Percentiles rank a stretch among this genome's conserved stretches.
These are phyloP conservation scores for Didymella arachidicola DNA, from an alignment of 2,329 filamentous ascomycete genomes.

Conservation along the genomic window DNA sequence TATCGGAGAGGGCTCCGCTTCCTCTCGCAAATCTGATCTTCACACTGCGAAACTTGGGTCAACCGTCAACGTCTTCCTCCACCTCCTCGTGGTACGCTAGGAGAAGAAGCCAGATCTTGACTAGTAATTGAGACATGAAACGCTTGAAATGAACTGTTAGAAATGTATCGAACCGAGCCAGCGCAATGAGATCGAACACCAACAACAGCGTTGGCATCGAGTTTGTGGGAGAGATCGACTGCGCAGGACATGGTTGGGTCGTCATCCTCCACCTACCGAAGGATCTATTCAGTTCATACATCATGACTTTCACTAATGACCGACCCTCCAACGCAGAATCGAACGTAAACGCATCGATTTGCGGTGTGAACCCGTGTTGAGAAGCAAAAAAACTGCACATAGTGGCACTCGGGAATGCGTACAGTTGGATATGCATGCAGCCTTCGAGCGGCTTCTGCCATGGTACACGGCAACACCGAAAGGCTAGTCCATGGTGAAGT, in stretches of 20 bases:
- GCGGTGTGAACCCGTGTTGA: not conserved
- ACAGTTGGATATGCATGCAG: not conserved
- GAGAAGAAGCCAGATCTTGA: slow-evolving; percentile 1
- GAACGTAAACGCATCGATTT: not conserved
- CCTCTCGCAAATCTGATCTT: not conserved
- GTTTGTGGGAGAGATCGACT: not conserved
- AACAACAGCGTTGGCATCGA: not conserved
- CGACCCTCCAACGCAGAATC: not conserved
- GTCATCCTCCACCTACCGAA: not conserved
- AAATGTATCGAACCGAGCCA: not conserved
- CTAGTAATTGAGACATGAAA: slow-evolving; percentile 2
- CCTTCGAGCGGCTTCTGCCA: not conserved
- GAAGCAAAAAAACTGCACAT: not conserved
- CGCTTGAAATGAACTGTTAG: not conserved
- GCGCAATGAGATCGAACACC: not conserved
- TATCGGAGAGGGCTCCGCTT: slow-evolving; percentile 15
- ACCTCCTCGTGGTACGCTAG: slow-evolving; percentile 2
- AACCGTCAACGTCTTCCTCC: slow-evolving; percentile 13
- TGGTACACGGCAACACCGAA: not conserved
- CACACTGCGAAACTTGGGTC: not conserved
- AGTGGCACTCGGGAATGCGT: not conserved
- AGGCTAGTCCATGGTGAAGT: not conserved
- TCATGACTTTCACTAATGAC: slow-evolving; percentile 1
- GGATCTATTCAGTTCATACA: not conserved
- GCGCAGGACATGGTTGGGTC: not conserved